These are phyloP conservation scores for Penicillium paxilli DNA, from an alignment of 495 filamentous ascomycete species.

Conservation along the genomic window DNA sequence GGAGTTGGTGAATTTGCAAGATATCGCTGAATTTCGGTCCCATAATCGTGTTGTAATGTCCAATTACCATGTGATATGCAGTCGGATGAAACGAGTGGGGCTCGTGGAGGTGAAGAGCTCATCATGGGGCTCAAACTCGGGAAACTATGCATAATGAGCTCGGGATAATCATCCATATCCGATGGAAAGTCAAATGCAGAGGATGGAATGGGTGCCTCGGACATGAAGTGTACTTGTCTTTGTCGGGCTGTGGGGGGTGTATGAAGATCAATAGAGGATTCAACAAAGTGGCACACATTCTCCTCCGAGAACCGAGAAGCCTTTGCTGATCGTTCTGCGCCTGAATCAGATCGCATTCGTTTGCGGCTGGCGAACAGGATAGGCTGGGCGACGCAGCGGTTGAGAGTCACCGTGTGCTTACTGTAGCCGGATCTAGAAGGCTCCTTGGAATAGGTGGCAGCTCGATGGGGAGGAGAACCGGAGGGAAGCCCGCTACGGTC, in stretches of 20 bases:
- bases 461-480: conserved; percentile 36
- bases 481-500: conserved; percentile 40
- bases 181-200: conserved; percentile 61
- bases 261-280: conserved; percentile 71
- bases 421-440: conserved; percentile 37
- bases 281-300: conserved; percentile 64
- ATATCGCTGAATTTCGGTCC: conserved; percentile 84
- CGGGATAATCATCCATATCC: conserved; percentile 71
- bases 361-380: conserved; percentile 51
- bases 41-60: conserved; percentile 63
- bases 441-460: conserved; percentile 37
- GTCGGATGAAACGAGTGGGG: conserved; percentile 65
- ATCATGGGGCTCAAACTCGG: conserved; percentile 50
- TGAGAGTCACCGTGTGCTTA: conserved; percentile 42
- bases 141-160: conserved; percentile 71
- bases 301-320: conserved; percentile 64
- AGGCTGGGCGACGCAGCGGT: conserved; percentile 38
- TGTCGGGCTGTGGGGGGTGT: conserved; percentile 35
- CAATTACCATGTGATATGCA: conserved; percentile 45
- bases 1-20: conserved; percentile 88
- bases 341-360: conserved; percentile 67
- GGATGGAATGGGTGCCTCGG: conserved; percentile 62
- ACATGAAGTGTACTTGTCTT: conserved; percentile 66
- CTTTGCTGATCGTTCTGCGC: conserved; percentile 54
- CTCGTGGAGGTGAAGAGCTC: conserved; percentile 73